Base-by-base conservation (phyloP, 2,329 filamentous ascomycete genomes). In the Akanthomyces dipterigenus region DNA sequence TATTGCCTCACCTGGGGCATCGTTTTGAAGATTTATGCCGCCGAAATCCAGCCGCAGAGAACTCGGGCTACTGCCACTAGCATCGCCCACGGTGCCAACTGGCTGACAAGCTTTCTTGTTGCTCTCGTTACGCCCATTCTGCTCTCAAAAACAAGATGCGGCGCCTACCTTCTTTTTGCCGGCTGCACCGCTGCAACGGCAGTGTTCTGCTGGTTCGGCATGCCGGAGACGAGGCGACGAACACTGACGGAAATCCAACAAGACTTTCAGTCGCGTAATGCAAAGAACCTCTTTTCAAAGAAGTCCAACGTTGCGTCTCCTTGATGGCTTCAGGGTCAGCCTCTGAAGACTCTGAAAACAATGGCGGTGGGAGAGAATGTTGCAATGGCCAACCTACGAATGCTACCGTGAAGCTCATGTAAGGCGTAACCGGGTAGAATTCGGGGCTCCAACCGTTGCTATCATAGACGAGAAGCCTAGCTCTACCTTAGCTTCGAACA, bases 1-100 rank as follows among this genome's bases (percentile, higher is more conserved):
- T 83, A 75, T 60, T 76, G 70, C 20, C 69, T 69, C 2, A 78
- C 80, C 0, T 86, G 83, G 81, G 82, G 76, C 0, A 77, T 86
- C 5, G 74, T 76, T 0, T 74, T 83, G 51, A 77, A 80, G 46
- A 79, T 84, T 0, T 86, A 82, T 64, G 73, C 79, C 0, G 76
- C 80, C 0, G 84, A 87, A 67, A 85, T 83, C 48, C 79, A 85
- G 66, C 82, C 83, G 0, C 74, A 79, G 24, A 72, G 74, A 11
- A 85, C 82, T 0, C 74, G 84, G 2, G 82, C 81, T 3, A 48
- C 36, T 18, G 56, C 42, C 20, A 60, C 45, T 14, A 49, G 28
- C 24, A 48, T 60, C 48, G 56, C 42, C 14, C 22, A 42, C 28
- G 45, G 36, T 18, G 36, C 34, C 18, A 83, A 83, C 53, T 85